These are phyloP conservation scores for Saccharomycopsis guyanensis DNA, from an alignment of 805 yeast species.

Conservation along the genomic window DNA sequence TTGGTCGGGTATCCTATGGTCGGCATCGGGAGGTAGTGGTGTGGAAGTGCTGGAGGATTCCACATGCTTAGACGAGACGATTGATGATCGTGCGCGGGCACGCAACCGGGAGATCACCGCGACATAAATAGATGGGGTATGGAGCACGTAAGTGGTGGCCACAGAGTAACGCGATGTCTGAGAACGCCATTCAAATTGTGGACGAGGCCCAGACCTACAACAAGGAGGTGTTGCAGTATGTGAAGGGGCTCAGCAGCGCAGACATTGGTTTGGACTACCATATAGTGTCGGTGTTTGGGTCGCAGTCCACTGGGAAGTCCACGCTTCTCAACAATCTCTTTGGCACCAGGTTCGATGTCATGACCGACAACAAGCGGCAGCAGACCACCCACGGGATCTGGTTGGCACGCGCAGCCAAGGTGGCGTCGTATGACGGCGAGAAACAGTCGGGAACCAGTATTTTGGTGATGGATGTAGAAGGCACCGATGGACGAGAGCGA, in stretches of 20 bases:
- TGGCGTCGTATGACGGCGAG: constrained; percentile 26
- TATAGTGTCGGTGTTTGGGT: constrained; percentile 91
- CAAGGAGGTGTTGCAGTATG: constrained; percentile 28
- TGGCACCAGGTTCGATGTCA: constrained; percentile 83
- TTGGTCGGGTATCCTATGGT: constrained; percentile 6
- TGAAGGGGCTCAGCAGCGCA: constrained; percentile 29
- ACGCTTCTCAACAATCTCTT: constrained; percentile 82
- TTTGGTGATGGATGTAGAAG: constrained; percentile 94
- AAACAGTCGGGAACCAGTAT: constrained; percentile 28
- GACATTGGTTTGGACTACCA: constrained; percentile 70
- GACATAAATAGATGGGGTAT: too few relatives aligned
- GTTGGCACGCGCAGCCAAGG: constrained; percentile 51
- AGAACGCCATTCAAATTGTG: constrained; percentile 42
- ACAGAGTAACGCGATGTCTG: too few relatives aligned
- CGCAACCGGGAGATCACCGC: too few relatives aligned
- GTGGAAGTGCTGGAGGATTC: too few relatives aligned
- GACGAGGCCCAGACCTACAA: constrained; percentile 45
- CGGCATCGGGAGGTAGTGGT: neutral
- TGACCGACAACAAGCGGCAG: constrained; percentile 79
- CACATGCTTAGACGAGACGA: too few relatives aligned
- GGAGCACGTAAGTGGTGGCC: too few relatives aligned
- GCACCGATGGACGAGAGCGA: constrained; percentile 91
- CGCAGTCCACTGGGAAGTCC: constrained; percentile 95
- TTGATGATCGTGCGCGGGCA: too few relatives aligned
- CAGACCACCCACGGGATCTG: constrained; percentile 89